Evolutionary conservation across 1,139 yeast genomes (phyloP), one percentile per base, ranked within the genome.

Genomic region (Eremothecium sinecaudum): DNA sequence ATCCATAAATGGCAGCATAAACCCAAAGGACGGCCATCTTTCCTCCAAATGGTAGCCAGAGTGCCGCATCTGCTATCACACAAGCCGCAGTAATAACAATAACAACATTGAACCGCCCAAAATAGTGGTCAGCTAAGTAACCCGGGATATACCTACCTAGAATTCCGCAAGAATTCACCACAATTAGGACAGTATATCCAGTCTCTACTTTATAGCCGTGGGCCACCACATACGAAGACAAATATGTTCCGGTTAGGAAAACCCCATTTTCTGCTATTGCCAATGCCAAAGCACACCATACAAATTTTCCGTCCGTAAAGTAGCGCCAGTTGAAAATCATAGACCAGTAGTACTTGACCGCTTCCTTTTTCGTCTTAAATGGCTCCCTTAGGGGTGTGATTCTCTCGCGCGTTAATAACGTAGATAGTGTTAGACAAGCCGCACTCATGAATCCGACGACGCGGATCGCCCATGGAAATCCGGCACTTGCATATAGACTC

Each of bases 101-200:
- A 48, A 70, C 69, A 13, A 75, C 62, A 46, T 76, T 78, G 53
- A 71, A 76, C 24, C 71, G 61, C 0, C 86, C 86, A 19, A 68
- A 40, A 38, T 53, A 65, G 38, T 62, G 71, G 39, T 79, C 79
- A 0, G 76, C 67, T 7, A 69, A 43, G 19, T 61, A 53, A 0
- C 77, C 75, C 1, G 82, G 78, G 5, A 73, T 45, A 36, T 67
- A 66, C 39, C 84, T 58, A 1, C 83, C 84, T 3, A 67, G 43
- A 11, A 75, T 63, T 4, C 83, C 82, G 2, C 71, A 61, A 1
- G 75, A 77, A 54, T 75, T 78, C 46, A 67, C 62, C 7, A 72
- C 62, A 0, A 82, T 74, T 24, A 75, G 61, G 20, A 76, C 53
- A 10, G 71, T 46, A 45, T 71, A 70, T 0, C 80, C 62, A 5